Conservation (phyloP, 495 filamentous ascomycete species). For the Collariella sp. region DNA sequence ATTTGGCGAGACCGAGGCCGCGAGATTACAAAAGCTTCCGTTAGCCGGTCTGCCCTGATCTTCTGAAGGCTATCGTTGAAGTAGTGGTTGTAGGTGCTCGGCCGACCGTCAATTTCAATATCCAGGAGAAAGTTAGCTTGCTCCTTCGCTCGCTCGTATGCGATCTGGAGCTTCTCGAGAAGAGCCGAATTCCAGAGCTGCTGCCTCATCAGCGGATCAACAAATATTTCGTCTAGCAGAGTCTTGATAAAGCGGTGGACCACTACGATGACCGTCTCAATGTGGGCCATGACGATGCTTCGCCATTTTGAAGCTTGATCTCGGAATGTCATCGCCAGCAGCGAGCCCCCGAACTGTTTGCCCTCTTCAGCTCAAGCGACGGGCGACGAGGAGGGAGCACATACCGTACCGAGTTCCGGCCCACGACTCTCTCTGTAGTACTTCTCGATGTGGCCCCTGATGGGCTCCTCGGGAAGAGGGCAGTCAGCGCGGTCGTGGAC, state of each 20-base stretch:
- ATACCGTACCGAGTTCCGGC: conserved; percentile 27
- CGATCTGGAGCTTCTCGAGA: conserved; percentile 33
- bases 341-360: conserved; percentile 24
- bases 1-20: no score
- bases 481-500: conserved; percentile 1
- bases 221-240: conserved; percentile 31
- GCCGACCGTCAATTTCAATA: conserved; percentile 39
- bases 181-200: conserved; percentile 34
- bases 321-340: conserved; percentile 41
- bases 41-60: conserved; percentile 19
- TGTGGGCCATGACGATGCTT: conserved; percentile 26
- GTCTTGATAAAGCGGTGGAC: conserved; percentile 42
- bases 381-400: not conserved
- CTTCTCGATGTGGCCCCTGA: conserved; percentile 23
- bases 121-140: conserved; percentile 41
- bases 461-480: not conserved
- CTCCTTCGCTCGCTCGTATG: conserved; percentile 38
- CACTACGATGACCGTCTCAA: conserved; percentile 35
- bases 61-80: conserved; percentile 45
- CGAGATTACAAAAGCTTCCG: no score
- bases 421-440: conserved; percentile 24
- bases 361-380: not conserved
- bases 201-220: conserved; percentile 30
- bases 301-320: conserved; percentile 47
- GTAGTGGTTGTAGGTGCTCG: conserved; percentile 46